phyloP scores from a whole-genome alignment of 257 asterid genomes.

The Paraleonurus japonicus region DNA sequence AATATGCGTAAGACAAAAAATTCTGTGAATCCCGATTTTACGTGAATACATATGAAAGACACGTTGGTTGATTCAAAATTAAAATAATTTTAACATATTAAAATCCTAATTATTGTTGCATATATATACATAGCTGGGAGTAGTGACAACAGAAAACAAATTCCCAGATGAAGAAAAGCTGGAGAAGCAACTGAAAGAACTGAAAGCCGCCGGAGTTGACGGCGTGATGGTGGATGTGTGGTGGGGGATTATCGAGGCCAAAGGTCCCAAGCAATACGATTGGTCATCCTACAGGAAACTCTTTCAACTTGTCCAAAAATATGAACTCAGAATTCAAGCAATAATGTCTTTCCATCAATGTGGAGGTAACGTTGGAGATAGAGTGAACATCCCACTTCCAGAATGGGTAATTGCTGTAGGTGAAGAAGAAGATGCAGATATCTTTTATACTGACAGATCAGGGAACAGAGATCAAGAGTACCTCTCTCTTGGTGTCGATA shows the following conservation, averaged over 20 bases:
- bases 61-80: too few relatives aligned
- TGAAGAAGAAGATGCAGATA: constrained; percentile 49
- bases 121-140: constrained; percentile 59
- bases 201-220: constrained; percentile 59
- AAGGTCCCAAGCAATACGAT: constrained; percentile 56
- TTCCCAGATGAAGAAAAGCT: constrained; percentile 42
- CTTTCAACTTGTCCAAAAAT: constrained; percentile 50
- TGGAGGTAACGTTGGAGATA: constrained; percentile 82
- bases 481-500: constrained; percentile 74
- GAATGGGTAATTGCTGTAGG: constrained; percentile 53
- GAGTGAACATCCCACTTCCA: constrained; percentile 60
- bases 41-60: too few relatives aligned
- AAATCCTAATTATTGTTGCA: too few relatives aligned
- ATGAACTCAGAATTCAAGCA: constrained; percentile 62
- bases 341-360: constrained; percentile 95
- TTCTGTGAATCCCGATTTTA: too few relatives aligned
- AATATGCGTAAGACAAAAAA: too few relatives aligned
- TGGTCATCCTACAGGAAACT: constrained; percentile 70
- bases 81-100: too few relatives aligned
- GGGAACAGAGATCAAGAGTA: constrained; percentile 57
- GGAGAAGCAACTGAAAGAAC: constrained; percentile 58
- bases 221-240: constrained; percentile 95
- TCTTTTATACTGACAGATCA: constrained; percentile 61
- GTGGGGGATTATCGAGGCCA: constrained; percentile 80
- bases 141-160: constrained; percentile 53